Evolutionary conservation across 768 basidiomycete genomes (phyloP).

Genomic region (Nidula microcarpa): DNA sequence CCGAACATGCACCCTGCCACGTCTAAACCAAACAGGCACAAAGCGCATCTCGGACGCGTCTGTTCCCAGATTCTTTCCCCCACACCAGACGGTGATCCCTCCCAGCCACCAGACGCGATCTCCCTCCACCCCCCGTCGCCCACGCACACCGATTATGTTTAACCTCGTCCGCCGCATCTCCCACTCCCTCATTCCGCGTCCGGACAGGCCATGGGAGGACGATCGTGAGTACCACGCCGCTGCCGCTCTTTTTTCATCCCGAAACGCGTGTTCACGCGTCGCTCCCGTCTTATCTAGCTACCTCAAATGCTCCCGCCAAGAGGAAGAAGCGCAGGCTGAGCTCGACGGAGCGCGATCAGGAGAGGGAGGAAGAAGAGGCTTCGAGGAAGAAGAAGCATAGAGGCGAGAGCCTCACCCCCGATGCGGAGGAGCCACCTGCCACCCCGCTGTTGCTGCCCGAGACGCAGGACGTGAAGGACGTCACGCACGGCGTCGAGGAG

Average conservation of each 20-base stretch:
- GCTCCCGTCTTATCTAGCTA: slow-evolving; percentile 39
- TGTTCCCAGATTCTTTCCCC: slow-evolving; percentile 2
- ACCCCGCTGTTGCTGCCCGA: slow-evolving; percentile 30
- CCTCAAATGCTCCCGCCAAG: slow-evolving; percentile 69
- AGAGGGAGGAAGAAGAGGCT: slow-evolving; percentile 35
- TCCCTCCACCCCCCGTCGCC: not conserved
- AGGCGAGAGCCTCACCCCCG: slow-evolving; percentile 33
- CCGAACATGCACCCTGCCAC: not conserved
- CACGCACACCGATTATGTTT: slow-evolving; percentile 45
- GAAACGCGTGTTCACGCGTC: slow-evolving; percentile 18
- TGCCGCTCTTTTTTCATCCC: slow-evolving; percentile 9
- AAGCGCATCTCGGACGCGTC: not conserved
- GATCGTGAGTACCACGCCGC: slow-evolving; percentile 50
- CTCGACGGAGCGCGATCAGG: slow-evolving; percentile 38
- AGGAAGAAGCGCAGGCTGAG: slow-evolving; percentile 66
- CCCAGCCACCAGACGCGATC: not conserved
- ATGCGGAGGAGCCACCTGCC: slow-evolving; percentile 13
- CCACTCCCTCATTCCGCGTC: slow-evolving; percentile 62
- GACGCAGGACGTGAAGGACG: slow-evolving; percentile 60
- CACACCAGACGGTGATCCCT: not conserved
- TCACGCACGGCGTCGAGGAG: slow-evolving; percentile 66
- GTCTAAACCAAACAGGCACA: not conserved
- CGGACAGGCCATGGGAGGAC: slow-evolving; percentile 75
- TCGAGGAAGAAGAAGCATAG: slow-evolving; percentile 41
- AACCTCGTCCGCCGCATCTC: slow-evolving; percentile 70